Evolutionary conservation across 2,329 filamentous ascomycete species (phyloP), one percentile per base, ranked within the genome.

Genomic region (Didymella segeticola): DNA sequence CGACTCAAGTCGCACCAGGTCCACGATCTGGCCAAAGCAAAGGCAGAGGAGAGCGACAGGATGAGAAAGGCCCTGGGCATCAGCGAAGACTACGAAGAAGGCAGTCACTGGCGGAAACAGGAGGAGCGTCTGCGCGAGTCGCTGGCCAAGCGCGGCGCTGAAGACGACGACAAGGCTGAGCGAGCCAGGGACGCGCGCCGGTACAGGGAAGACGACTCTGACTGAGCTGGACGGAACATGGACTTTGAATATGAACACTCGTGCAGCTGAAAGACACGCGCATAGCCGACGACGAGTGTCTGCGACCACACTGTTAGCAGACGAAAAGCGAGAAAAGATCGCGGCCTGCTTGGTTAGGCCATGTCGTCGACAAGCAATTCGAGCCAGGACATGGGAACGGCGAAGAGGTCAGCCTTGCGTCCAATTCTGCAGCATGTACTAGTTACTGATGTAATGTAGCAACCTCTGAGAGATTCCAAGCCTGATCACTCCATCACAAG

Each of bases 1-100:
- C 83, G 85, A 9, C 82, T 98, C 60, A 99, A 98, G 78, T 83
- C 87, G 62, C 92, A 98, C 77, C 91, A 98, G 77, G 92, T 98
- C 17, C 95, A 99, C 79, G 95, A 98, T 78, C 83, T 96, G 73
- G 95, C 95, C 15, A 90, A 95, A 68, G 95, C 93, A 56, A 99
- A 99, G 83, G 93, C 96, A 64, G 89, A 91, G 73, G 95, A 99
- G 82, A 96, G 89, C 75, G 93, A 98, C 78, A 84, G 90, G 66
- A 79, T 99, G 72, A 81, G 93, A 61, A 90, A 83, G 75, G 95
- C 95, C 7, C 80, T 99, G 62, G 93, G 92, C 43, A 96, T 98
- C 67, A 87, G 87, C 70, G 88, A 88, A 70, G 84, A 93, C 72
- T 95, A 95, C 67, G 87, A 93, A 70, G 91, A 96, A 74, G 92